Evolutionary conservation across 2,329 filamentous ascomycete genomes (phyloP), one percentile per base, ranked within the genome.

Genomic region (Pyricularia sp.): DNA sequence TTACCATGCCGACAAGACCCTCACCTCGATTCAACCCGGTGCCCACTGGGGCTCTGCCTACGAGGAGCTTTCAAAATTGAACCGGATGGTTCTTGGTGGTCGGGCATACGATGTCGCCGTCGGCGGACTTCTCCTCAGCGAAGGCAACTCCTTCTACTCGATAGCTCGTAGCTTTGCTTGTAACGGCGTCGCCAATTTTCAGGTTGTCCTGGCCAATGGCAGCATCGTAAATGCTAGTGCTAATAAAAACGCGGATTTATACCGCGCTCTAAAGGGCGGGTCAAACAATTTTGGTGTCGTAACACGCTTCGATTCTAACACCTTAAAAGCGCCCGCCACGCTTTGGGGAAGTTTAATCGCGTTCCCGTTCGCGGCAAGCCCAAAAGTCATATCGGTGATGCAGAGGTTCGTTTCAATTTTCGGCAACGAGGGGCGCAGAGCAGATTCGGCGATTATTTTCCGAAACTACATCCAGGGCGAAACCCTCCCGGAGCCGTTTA

Each of bases 211-310:
- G n/a, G n/a, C n/a, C n/a, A n/a, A n/a, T n/a, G n/a, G n/a, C n/a
- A n/a, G n/a, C n/a, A n/a, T n/a, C n/a, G n/a, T n/a, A n/a, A n/a
- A n/a, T n/a, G n/a, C n/a, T n/a, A n/a, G n/a, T n/a, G n/a, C n/a
- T n/a, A n/a, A n/a, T n/a, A n/a, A n/a, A n/a, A n/a, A n/a, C n/a
- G n/a, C n/a, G n/a, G n/a, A n/a, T n/a, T n/a, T n/a, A n/a, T n/a
- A n/a, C n/a, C n/a, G n/a, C n/a, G n/a, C n/a, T n/a, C 75, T 83
- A 4, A 79, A 80, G 66, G 82, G 82, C 4, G 82, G 81, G 7
- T 75, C 76, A n/a, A 79, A 76, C 72, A 84, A 83, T 71, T 81
- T 81, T 64, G 81, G 80, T 59, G 74, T 78, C 58, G 72, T 76
- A 2, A 75, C 79, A 50, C 69, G 67, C 33, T 71, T 74, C 69